Base-by-base conservation (phyloP, 495 filamentous ascomycete species). In the Saxophila tyrrhenica region DNA sequence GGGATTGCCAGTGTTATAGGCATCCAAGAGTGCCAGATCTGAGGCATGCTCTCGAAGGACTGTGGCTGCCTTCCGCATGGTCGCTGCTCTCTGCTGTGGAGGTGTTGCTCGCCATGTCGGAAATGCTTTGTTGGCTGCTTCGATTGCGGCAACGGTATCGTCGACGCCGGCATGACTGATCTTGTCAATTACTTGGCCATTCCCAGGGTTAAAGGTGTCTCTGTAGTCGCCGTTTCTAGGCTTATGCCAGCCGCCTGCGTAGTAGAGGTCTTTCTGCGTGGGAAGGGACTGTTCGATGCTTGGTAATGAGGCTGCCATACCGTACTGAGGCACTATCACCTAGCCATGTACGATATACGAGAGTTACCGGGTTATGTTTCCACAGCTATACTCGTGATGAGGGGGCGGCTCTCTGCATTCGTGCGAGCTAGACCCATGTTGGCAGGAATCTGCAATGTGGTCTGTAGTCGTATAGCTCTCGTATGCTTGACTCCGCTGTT, bases 1-100 rank as follows among this genome's bases (percentile, higher is more conserved):
- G 13, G 54, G 60, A 29, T 56, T 62, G 17, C 60, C 60, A 24
- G 57, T 62, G 25, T 62, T 56, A 3, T 52, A 38, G 10, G 57
- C 44, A 48, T 60, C 57, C 3, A 62, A 19, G 1, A 56, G 19
- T 2, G 60, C 60, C 13, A 62, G 57, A 25, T 62, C 57, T 16
- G 46, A 38, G 9, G 57, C 57, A 48, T 62, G 58, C 48, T 62
- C 39, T 2, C 57, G 44, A 19, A 62, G 17, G 15, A 56, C 38
- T 7, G 42, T 32, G 7, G 57, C 60, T 38, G 51, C 57, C 25
- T 56, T 52, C 1, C 51, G 38, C 3, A 60, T 25, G 22, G 38
- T 7, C n/a, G 19, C 20, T 7, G 39, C 44, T 51, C 60, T 25
- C 22, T 62, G 43, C 2, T 19, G 17, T 2, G 51, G 57, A 17